Evolutionary conservation across 2,329 filamentous ascomycete species (phyloP), one percentile per base, ranked within the genome.

Genomic region (Colletotrichum godetiae): DNA sequence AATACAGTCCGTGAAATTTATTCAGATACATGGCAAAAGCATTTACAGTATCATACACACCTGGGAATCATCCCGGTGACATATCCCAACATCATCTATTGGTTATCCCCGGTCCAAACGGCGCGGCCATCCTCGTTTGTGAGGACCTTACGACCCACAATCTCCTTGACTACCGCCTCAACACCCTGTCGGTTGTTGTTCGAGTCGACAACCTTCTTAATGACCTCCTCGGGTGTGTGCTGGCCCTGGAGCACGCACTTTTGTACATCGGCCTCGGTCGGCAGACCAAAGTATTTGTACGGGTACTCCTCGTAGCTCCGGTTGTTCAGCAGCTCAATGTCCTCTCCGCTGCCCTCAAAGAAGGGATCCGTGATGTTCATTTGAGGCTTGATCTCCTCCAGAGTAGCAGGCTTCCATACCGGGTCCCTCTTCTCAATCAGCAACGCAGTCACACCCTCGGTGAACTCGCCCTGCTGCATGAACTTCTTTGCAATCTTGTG

Each of bases 401-500:
- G 87, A 7, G 88, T 90, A 56, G 89, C 88, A 4, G 95, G 95
- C 75, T 92, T 83, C 97, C 97, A 99, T 74, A 88, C 85, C 1
- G 95, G 94, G 27, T 87, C 86, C 76, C 84, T 77, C 84, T 95
- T 95, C 79, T 91, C 88, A 78, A 97, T 89, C 53, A 99, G 88
- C 61, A 93, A 89, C 29, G 95, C 92, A 64, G 91, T 91, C n/a
- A 99, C 96, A 67, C 97, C 97, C 84, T 97, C 94, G 56, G 92
- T 92, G 80, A 99, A 99, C 83, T 99, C 97, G 5, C 91, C 93
- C 81, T 97, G 93, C 69, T 88, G 88, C 96, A 99, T 98, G 86
- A 99, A 98, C 75, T 91, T 90, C 72, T 89, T 86, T 2, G 96
- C 95, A 73, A 99, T 95, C 79, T 93, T 89, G 83, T 97, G 90